phyloP scores from a whole-genome alignment of 805 yeast species.

The Nakazawaea siamensis region DNA sequence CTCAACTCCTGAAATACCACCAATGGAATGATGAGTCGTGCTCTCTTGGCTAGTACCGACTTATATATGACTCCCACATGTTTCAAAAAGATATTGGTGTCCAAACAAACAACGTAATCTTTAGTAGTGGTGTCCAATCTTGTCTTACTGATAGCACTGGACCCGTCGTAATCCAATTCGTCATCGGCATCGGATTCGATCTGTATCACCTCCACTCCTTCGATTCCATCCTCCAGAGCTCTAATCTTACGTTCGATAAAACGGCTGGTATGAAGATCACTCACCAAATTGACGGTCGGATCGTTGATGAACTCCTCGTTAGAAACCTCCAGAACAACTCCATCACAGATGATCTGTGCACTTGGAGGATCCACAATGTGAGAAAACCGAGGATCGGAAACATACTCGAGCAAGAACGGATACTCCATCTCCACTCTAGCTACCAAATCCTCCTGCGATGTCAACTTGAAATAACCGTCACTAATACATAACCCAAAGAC shows the following conservation, averaged over 20 bases:
- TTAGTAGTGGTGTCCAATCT: background rate
- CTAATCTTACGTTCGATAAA: conserved; percentile 2
- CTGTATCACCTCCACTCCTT: conserved; percentile 18
- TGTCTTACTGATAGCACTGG: conserved; percentile 1
- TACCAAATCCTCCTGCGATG: conserved; percentile 9
- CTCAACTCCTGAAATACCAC: conserved; percentile 74
- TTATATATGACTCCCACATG: conserved; percentile 74
- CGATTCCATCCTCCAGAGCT: conserved; percentile 13
- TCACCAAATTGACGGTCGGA: background rate
- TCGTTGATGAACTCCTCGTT: conserved; percentile 3
- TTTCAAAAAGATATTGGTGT: conserved; percentile 75
- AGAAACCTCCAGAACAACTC: no score
- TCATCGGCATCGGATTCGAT: conserved; percentile 26
- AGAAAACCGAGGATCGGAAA: conserved; percentile 31
- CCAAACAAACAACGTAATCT: conserved; percentile 43
- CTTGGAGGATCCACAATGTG: no score
- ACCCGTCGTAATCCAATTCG: conserved; percentile 17
- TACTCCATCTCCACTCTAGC: background rate
- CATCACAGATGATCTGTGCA: no score
- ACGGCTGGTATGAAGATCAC: background rate
- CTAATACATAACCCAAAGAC: conserved; percentile 46
- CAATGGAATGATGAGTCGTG: conserved; percentile 58
- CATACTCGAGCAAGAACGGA: conserved; percentile 7
- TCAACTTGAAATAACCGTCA: conserved; percentile 35
- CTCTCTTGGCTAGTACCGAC: conserved; percentile 50